These are phyloP conservation scores for Rhodotorula sp. DNA, from an alignment of 1,284 basidiomycete genomes.

Conservation along the genomic window DNA sequence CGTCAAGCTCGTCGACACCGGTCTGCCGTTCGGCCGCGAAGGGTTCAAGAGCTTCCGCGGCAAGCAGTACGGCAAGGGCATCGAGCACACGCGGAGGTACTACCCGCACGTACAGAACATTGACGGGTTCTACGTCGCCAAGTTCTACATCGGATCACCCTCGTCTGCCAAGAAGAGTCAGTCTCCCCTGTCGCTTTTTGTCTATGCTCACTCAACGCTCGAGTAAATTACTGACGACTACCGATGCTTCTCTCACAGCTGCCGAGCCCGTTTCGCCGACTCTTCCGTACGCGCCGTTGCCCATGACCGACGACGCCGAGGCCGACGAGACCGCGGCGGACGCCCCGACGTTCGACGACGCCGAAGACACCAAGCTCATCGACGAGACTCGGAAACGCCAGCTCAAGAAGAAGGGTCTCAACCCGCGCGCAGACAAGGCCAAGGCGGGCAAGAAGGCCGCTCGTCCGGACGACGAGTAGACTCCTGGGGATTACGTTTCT, in stretches of 20 bases:
- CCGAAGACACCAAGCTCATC: slow-evolving; percentile 40
- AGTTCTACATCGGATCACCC: slow-evolving; percentile 87
- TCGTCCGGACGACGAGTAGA: slow-evolving; percentile 7
- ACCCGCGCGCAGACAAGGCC: slow-evolving; percentile 34
- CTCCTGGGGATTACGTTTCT: background rate
- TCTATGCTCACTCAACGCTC: too few species aligned
- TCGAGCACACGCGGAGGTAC: slow-evolving; percentile 80
- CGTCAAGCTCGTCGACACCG: slow-evolving; percentile 88
- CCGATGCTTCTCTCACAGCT: background rate
- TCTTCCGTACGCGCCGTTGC: slow-evolving; percentile 25
- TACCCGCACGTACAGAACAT: slow-evolving; percentile 74
- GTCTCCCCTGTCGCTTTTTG: background rate
- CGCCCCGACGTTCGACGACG: slow-evolving; percentile 40
- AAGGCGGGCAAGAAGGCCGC: slow-evolving; percentile 28
- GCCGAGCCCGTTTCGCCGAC: slow-evolving; percentile 25
- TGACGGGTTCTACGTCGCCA: slow-evolving; percentile 99
- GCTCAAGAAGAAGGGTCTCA: slow-evolving; percentile 42
- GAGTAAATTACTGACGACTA: too few species aligned
- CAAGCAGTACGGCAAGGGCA: slow-evolving; percentile 76
- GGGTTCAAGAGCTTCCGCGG: slow-evolving; percentile 89
- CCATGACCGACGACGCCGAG: slow-evolving; percentile 11
- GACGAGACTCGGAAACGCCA: slow-evolving; percentile 38
- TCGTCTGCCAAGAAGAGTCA: slow-evolving; percentile 54
- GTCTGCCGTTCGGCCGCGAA: slow-evolving; percentile 86
- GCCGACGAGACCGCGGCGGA: slow-evolving; percentile 8